Evolutionary conservation across 2,329 filamentous ascomycete species (phyloP).

Genomic region (Passalora sequoiae): DNA sequence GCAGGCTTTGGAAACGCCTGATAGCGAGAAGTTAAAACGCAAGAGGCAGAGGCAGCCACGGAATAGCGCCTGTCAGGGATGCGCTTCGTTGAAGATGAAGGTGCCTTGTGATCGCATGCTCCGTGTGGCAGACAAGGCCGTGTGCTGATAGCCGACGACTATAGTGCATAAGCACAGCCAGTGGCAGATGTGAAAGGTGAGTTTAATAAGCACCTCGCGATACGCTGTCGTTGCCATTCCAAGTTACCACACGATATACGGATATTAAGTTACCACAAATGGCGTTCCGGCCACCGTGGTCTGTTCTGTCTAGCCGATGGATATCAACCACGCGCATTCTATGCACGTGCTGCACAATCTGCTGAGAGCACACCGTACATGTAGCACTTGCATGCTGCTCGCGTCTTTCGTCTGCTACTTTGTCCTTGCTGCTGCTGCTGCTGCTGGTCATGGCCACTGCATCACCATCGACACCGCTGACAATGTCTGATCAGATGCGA

Average conservation of each 20-base stretch:
- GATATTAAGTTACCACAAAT: too few species aligned
- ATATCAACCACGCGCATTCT: too few species aligned
- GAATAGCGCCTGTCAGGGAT: conserved; percentile 27
- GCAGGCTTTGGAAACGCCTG: conserved; percentile 9
- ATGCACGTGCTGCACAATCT: background rate
- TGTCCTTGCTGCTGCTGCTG: background rate
- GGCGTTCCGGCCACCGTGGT: too few species aligned
- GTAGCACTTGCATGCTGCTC: background rate
- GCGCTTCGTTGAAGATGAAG: conserved; percentile 30
- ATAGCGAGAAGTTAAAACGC: conserved; percentile 18
- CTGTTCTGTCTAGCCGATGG: too few species aligned
- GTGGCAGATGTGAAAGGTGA: conserved; percentile 24
- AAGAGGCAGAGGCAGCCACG: conserved; percentile 29
- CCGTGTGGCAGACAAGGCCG: background rate
- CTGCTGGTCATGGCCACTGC: background rate
- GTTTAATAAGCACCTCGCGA: conserved; percentile 5
- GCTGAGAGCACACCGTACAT: too few species aligned
- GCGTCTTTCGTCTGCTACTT: background rate
- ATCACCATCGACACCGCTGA: conserved; percentile 8
- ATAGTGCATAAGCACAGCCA: conserved; percentile 17
- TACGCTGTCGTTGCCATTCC: background rate
- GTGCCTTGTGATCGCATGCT: background rate
- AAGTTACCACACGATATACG: too few species aligned
- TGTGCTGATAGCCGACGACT: background rate
- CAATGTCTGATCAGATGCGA: conserved; percentile 21